Base-by-base conservation (phyloP, 2,329 filamentous ascomycete species). In the Colletotrichum magnum region DNA sequence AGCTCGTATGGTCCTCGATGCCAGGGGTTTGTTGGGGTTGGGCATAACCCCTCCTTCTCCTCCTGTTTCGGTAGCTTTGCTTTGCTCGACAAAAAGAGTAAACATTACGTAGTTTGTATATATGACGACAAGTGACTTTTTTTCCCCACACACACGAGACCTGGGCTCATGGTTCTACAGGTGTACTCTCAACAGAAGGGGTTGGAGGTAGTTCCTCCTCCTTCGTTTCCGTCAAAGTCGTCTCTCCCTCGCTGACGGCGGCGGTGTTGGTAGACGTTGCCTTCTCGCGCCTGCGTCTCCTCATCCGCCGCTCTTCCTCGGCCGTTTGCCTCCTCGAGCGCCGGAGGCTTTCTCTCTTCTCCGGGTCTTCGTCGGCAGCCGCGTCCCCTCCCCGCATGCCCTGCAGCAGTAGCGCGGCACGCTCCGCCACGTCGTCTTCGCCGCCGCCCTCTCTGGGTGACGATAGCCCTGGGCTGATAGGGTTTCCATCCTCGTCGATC, bases 401-500 rank as follows among this genome's bases (percentile, higher is more conserved):
- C 77, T 97, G 93, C 36, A 98, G 84, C 78, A 98, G 84, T 72
- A 91, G 89, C 1, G 94, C 94, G 2, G 95, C 95, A 60, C 94
- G 89, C 74, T 95, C 92, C 3, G 94, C 95, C 32, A 98, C 90
- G 72, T 97, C 94, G 79, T 95, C 86, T 68, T 88, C 86, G 58
- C 82, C 82, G n/a, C 75, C 82, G n/a, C 75, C 82, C 18, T 83
- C 81, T 39, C 80, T 79, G 2, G 84, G 82, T 10, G 85, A 84
- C 56, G 79, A 76, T 57, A 83, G 64, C 15, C 79, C 79, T 0
- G 91, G 88, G 69, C 87, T 90, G 56, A 89, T 78, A 10, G 86
- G 77, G 72, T 80, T 83, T 32, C 82, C 83, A 48, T 88, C 87
- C 24, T 88, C 84, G 51, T 85, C 82, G 53, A 81, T 80, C 16